Percentiles rank a stretch among this genome's conserved stretches.
phyloP scores from a whole-genome alignment of 805 yeast species.

The Groenewaldozyma salmanticensis region DNA sequence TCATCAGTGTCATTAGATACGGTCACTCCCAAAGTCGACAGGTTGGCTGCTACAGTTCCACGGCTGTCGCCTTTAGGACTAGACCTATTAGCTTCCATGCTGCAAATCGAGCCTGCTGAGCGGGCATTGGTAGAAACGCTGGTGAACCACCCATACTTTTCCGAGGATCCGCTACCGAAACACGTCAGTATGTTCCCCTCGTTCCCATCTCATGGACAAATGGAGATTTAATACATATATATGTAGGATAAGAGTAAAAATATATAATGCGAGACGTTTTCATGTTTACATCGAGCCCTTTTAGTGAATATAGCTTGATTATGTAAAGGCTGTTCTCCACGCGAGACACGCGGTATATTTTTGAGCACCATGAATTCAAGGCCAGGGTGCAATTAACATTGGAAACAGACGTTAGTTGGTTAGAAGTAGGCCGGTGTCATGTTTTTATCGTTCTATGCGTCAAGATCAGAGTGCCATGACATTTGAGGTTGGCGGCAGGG shows the following conservation, averaged over 20 bases:
- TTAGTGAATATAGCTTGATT: too few species aligned
- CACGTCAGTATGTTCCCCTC: slow-evolving; percentile 20
- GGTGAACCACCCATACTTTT: slow-evolving; percentile 34
- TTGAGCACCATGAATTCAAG: too few species aligned
- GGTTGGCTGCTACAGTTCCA: slow-evolving; percentile 20
- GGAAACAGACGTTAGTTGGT: too few species aligned
- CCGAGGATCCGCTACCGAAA: slow-evolving; percentile 34
- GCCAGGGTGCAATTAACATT: too few species aligned
- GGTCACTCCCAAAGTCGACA: not conserved
- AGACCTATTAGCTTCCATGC: slow-evolving; percentile 31
- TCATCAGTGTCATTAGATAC: not conserved
- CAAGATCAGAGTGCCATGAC: too few species aligned
- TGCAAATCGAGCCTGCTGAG: slow-evolving; percentile 35
- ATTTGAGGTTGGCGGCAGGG: too few species aligned
- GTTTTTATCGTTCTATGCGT: too few species aligned
- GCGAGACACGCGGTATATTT: too few species aligned
- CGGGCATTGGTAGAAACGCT: slow-evolving; percentile 40
- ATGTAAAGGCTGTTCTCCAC: too few species aligned
- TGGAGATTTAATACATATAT: not conserved
- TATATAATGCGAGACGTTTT: not conserved
- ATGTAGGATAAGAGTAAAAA: not conserved
- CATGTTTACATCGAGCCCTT: too few species aligned
- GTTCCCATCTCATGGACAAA: slow-evolving; percentile 17
- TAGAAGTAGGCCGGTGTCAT: too few species aligned
- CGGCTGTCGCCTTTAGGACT: slow-evolving; percentile 14